A percentile compares a stretch with the other conserved stretches of the same genome.
phyloP scores from a whole-genome alignment of 2,329 filamentous ascomycete species.

The Pyrenophora seminiperda region DNA sequence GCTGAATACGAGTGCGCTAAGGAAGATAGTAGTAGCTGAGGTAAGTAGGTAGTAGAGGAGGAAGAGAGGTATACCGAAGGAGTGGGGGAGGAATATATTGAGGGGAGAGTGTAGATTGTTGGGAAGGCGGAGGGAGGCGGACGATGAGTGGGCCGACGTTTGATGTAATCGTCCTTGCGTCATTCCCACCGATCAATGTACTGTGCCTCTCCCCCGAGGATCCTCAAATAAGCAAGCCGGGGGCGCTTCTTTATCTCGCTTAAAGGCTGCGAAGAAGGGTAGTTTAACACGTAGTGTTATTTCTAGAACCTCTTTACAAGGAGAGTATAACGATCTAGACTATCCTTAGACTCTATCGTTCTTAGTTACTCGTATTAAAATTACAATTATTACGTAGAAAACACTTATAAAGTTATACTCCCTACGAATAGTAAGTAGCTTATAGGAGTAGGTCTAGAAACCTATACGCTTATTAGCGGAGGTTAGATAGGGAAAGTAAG shows the following conservation, averaged over 20 bases:
- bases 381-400: not conserved
- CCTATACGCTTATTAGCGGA: not conserved
- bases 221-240: not conserved
- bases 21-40: slow-evolving; percentile 7
- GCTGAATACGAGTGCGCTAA: not conserved
- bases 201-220: not conserved
- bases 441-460: not conserved
- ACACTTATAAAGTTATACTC: not conserved
- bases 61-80: slow-evolving; percentile 4
- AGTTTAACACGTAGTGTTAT: not conserved
- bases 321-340: not conserved
- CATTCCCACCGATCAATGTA: not conserved
- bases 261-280: not conserved
- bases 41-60: slow-evolving; percentile 7
- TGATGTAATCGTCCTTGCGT: not conserved
- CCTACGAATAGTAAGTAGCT: not conserved
- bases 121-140: not conserved
- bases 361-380: not conserved
- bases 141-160: not conserved
- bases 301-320: not conserved
- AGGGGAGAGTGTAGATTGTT: not conserved
- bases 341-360: not conserved
- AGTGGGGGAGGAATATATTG: not conserved
- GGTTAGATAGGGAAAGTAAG: too few species aligned
- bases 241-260: not conserved